phyloP scores from a whole-genome alignment of 1,284 basidiomycete genomes.

The Cutaneotrichosporon arboriforme region DNA sequence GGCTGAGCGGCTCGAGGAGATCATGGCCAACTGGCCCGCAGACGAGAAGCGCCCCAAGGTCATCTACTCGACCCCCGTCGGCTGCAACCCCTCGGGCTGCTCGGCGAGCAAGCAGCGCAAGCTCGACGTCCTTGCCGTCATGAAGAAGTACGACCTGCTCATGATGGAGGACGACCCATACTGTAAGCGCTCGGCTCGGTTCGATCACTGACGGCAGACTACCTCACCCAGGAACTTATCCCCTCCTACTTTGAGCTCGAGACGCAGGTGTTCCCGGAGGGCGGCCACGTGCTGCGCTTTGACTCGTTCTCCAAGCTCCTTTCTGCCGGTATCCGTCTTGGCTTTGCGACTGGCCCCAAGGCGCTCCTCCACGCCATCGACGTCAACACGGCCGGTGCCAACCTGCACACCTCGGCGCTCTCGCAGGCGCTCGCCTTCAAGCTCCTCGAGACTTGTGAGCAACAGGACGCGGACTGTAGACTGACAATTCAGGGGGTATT shows the following conservation, averaged over 20 bases:
- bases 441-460: slow-evolving; percentile 62
- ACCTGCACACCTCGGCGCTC: slow-evolving; percentile 71
- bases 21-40: slow-evolving; percentile 69
- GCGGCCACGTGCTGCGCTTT: slow-evolving; percentile 75
- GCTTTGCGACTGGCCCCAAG: slow-evolving; percentile 75
- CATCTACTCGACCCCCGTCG: slow-evolving; percentile 60
- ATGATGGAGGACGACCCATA: slow-evolving; percentile 87
- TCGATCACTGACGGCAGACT: slow-evolving; percentile 51
- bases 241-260: slow-evolving; percentile 78
- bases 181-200: slow-evolving; percentile 39
- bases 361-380: slow-evolving; percentile 70
- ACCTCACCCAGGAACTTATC: slow-evolving; percentile 53
- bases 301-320: slow-evolving; percentile 85
- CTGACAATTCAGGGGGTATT: slow-evolving; percentile 54
- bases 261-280: slow-evolving; percentile 47
- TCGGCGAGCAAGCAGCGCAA: slow-evolving; percentile 70
- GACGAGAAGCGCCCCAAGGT: slow-evolving; percentile 69
- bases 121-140: slow-evolving; percentile 68
- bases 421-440: slow-evolving; percentile 69
- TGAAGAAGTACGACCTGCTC: slow-evolving; percentile 68
- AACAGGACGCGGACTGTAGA: too few species aligned
- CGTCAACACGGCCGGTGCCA: slow-evolving; percentile 55
- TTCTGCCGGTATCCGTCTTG: slow-evolving; percentile 61
- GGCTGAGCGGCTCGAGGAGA: slow-evolving; percentile 59
- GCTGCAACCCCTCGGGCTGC: slow-evolving; percentile 76